Base-by-base conservation (phyloP, 441 rosid genomes). In the Omphalea diandra region DNA sequence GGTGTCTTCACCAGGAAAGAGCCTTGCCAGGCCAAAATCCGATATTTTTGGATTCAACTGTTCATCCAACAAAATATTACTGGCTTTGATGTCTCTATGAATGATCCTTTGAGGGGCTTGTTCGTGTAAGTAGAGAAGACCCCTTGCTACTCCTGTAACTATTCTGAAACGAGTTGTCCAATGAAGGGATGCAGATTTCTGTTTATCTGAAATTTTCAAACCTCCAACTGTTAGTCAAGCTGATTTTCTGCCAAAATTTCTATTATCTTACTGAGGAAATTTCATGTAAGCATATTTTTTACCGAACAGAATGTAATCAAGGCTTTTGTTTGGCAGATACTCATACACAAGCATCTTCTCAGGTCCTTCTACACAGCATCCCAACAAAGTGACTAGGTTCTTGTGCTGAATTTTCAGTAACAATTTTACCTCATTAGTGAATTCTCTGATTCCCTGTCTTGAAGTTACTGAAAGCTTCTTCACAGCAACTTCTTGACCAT, bases 271-370 rank as follows among this genome's bases (percentile, higher is more conserved):
- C 32, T 18, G n/a, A 18, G 61, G 49, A 31, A 22, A 36, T 54
- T 4, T 20, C 22, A 46, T 65, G 15, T 11, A 15, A 7, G 38
- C 10, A 20, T 33, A n/a, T 41, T 12, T 32, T 60, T 72, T 85
- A 93, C 97, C 94, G 52, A 93, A 93, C 12, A 93, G 86, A 80
- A 89, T 85, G 77, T 77, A 77, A 72, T 93, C 97, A 4, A 93
- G 94, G 82, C 97, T 90, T 85, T 66, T 88, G 80, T 93, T 93
- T 2, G 87, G 89, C 50, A 93, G 86, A 77, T 89, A 93, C 78
- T 93, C 96, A n/a, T 93, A 93, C 72, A 93, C 94, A 76, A 93
- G 89, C 87, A 93, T 93, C 88, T 89, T 93, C 76, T 93, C 94
- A 0, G 87, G 86, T 69, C 91, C 97, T 64, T 88, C 88, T 17